These are phyloP conservation scores for Corniculantispora saksenae DNA, from an alignment of 2,329 filamentous ascomycete genomes.

Conservation along the genomic window DNA sequence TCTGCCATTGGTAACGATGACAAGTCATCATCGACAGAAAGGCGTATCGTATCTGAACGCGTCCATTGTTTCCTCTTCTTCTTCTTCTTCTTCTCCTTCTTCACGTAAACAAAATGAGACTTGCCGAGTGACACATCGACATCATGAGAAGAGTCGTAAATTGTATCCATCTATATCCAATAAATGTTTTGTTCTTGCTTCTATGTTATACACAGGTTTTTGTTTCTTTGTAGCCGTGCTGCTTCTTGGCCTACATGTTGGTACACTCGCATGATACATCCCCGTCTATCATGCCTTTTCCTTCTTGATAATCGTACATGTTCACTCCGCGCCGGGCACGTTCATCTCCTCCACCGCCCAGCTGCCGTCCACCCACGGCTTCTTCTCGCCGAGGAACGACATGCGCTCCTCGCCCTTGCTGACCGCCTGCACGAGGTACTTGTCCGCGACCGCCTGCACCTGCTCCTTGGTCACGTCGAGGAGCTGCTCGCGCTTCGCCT, in stretches of 20 bases:
- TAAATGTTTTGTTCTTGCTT: neutral
- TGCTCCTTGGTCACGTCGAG: slow-evolving; percentile 83
- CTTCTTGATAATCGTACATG: neutral
- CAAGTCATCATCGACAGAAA: slow-evolving; percentile 42
- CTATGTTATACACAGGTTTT: slow-evolving; percentile 14
- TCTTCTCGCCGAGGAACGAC: slow-evolving; percentile 80
- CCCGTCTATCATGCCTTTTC: too few species aligned
- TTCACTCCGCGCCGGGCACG: slow-evolving; percentile 46
- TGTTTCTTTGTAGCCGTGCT: too few species aligned
- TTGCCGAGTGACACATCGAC: slow-evolving; percentile 25
- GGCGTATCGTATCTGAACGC: slow-evolving; percentile 69
- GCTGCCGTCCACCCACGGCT: slow-evolving; percentile 70
- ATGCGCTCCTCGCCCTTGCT: slow-evolving; percentile 61
- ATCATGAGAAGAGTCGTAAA: slow-evolving; percentile 18
- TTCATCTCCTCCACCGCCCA: slow-evolving; percentile 82
- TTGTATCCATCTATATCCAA: slow-evolving; percentile 16
- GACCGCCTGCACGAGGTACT: slow-evolving; percentile 72
- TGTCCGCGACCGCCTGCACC: slow-evolving; percentile 77
- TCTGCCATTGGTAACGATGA: slow-evolving; percentile 46
- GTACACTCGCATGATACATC: neutral
- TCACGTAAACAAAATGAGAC: slow-evolving; percentile 27
- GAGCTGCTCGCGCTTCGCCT: slow-evolving; percentile 77
- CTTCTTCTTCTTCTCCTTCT: neutral
- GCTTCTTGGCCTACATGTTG: too few species aligned
- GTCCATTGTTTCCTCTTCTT: slow-evolving; percentile 24